Base-by-base conservation (phyloP, 495 filamentous ascomycete genomes). In the Trichoderma virens region DNA sequence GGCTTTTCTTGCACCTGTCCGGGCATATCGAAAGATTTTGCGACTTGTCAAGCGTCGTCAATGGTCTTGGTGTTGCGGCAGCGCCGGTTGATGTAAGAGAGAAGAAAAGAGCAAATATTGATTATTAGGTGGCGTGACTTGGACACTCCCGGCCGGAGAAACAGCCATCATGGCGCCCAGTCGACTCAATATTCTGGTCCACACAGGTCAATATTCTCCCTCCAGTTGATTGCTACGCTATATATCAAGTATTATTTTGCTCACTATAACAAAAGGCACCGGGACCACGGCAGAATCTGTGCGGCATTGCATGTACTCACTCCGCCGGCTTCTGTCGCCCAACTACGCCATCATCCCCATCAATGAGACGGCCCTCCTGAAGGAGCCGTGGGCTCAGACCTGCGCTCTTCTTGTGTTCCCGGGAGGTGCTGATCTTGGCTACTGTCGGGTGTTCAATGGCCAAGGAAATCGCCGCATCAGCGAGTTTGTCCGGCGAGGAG, bases 341-440 rank as follows among this genome's bases (percentile, higher is more conserved):
- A 89, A 91, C 74, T 97, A 98, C 74, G 95, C 93, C 62, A 91
- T 98, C 65, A 91, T 90, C 72, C 86, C 91, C 47, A 83, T 98
- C 63, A 88, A 86, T 25, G 86, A 90, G 23, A 81, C 89, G 2
- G 86, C 86, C 68, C 81, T 98, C 51, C 76, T 96, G 64, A 92
- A 94, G 62, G 94, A 98, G 72, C 94, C 94, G 59, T 98, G 94
- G 94, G 84, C 84, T 0, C 79, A 88, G 14, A 86, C 92, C 0
- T 98, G 94, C 69, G 90, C 92, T 2, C 81, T 97, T 16, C 83
- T 98, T 14, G 92, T 98, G 5, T 85, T 98, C 61, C 94, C 94
- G 11, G 95, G 95, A 18, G 94, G 94, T n/a, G 94, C 91, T 20
- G 94, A 98, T 70, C 80, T 96, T 47, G 91, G 88, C 34, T 98